These are phyloP conservation scores for Telfairia occidentalis DNA, from an alignment of 331 rosid genomes.

Conservation along the genomic window DNA sequence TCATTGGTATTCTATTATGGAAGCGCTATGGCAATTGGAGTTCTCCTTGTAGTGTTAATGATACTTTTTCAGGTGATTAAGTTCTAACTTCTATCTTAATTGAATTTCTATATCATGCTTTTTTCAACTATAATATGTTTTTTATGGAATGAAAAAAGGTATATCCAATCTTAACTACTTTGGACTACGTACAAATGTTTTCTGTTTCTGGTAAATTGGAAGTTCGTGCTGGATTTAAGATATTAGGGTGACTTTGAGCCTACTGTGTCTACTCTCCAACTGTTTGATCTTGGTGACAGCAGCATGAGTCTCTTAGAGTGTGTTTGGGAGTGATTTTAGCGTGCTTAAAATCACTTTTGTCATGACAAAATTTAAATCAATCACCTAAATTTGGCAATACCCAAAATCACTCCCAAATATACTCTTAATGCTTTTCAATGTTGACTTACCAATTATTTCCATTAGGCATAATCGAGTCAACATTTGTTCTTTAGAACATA, in stretches of 20 bases:
- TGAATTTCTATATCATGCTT: neutral
- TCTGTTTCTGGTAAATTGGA: neutral
- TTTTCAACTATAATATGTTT: neutral
- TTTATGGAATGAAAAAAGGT: neutral
- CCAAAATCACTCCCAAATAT: too few species aligned
- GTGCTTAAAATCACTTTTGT: too few species aligned
- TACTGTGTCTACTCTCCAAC: neutral
- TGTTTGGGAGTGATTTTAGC: too few species aligned
- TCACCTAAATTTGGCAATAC: too few species aligned
- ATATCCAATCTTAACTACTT: neutral
- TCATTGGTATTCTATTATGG: constrained; percentile 69
- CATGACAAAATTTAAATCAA: too few species aligned
- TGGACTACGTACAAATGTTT: neutral
- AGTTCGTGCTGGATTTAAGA: neutral
- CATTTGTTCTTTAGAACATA: neutral
- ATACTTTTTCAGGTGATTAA: constrained; percentile 77
- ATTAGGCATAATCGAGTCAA: neutral
- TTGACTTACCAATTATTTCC: neutral
- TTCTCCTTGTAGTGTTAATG: constrained; percentile 64
- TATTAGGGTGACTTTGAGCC: neutral
- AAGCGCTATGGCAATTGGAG: constrained; percentile 74
- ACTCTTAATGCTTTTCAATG: neutral
- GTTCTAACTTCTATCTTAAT: constrained; percentile 1
- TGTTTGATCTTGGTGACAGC: neutral
- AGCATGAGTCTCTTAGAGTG: neutral